Evolutionary conservation across 371 early-diverging fungal species (phyloP).

Genomic region (Mucor ambiguus): DNA sequence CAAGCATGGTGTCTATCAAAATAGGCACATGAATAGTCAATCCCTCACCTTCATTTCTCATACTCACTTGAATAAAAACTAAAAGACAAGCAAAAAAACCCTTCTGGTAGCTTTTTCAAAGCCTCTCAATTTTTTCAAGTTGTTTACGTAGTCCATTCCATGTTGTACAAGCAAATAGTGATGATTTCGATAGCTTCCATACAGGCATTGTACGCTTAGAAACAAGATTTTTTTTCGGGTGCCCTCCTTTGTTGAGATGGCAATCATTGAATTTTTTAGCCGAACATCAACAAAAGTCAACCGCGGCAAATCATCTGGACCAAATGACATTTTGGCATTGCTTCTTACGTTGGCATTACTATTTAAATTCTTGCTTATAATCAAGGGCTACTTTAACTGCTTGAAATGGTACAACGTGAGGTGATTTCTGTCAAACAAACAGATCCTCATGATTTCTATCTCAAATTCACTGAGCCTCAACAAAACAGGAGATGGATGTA

Average conservation of each 20-base stretch:
- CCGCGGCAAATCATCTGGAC: neutral
- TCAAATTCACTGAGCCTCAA: neutral
- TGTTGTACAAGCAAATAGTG: neutral
- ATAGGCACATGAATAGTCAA: neutral
- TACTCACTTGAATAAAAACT: neutral
- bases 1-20: constrained; percentile 1
- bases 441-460: neutral
- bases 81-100: neutral
- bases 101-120: neutral
- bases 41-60: neutral
- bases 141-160: constrained; percentile 1
- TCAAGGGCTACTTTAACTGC: neutral
- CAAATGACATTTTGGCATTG: neutral
- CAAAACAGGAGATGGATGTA: neutral
- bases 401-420: neutral
- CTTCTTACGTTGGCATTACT: neutral
- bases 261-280: neutral
- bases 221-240: neutral
- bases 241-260: neutral
- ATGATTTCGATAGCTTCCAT: neutral
- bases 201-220: neutral
- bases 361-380: neutral
- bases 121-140: neutral
- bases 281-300: neutral
- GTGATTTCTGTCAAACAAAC: neutral